phyloP scores from a whole-genome alignment of 345 rosid species.

The rapeseed (Brassica napus) region DNA sequence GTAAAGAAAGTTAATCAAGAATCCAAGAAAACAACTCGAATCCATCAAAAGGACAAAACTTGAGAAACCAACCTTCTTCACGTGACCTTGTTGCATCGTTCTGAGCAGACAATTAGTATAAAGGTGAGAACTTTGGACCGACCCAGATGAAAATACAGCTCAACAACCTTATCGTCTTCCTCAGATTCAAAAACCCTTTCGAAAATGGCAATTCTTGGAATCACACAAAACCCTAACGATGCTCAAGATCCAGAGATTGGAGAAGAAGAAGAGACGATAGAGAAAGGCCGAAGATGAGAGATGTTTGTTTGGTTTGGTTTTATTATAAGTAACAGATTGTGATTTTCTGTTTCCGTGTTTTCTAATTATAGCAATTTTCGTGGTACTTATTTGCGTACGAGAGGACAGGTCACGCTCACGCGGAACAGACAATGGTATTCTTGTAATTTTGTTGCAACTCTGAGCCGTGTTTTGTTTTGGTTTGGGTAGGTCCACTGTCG shows the following conservation, averaged over 20 bases:
- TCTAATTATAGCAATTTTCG: conserved; percentile 36
- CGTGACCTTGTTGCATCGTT: conserved; percentile 48
- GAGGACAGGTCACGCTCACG: conserved; percentile 40
- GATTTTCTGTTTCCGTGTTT: conserved; percentile 5
- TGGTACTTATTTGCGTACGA: conserved; percentile 41
- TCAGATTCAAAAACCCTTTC: background rate
- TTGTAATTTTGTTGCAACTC: background rate
- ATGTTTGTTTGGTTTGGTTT: background rate
- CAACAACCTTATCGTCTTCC: conserved; percentile 35
- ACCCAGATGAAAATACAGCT: conserved; percentile 10
- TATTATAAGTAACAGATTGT: background rate
- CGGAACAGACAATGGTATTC: background rate
- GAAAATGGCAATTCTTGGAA: background rate
- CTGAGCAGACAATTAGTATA: conserved; percentile 26
- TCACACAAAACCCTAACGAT: background rate
- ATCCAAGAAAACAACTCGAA: background rate
- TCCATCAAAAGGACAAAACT: background rate
- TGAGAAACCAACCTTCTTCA: conserved; percentile 39
- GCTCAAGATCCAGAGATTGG: conserved; percentile 34
- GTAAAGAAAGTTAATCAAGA: background rate
- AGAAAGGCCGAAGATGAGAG: conserved; percentile 6
- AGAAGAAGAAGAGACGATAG: background rate
- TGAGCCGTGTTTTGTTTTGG: background rate
- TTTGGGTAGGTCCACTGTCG: conserved; percentile 34
- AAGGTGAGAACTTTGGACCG: conserved; percentile 14